A percentile compares a stretch with the other conserved stretches of the same genome.
Conservation (phyloP, 345 rosid genomes). For the Aurinia saxatilis region DNA sequence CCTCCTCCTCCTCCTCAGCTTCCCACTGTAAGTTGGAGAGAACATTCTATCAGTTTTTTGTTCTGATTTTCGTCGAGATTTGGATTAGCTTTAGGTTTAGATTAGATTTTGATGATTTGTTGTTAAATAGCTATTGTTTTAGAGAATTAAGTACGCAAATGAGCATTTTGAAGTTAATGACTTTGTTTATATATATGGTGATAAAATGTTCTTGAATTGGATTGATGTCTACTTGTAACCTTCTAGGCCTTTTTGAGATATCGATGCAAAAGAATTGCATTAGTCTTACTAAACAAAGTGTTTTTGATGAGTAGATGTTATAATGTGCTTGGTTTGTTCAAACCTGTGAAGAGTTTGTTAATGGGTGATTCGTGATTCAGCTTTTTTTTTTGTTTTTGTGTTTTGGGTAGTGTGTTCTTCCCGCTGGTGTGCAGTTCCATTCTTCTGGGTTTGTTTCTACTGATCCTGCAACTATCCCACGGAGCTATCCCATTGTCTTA, state of each 20-base stretch:
- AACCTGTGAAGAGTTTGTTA: not conserved
- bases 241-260: not conserved
- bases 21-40: slow-evolving; percentile 49
- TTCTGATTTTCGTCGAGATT: not conserved
- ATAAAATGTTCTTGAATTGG: not conserved
- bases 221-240: not conserved
- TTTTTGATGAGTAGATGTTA: not conserved
- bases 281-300: not conserved
- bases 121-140: not conserved
- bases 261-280: not conserved
- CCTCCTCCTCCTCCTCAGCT: slow-evolving; percentile 96
- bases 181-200: too few relatives aligned
- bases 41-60: not conserved
- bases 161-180: not conserved
- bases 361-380: too few relatives aligned
- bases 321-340: not conserved
- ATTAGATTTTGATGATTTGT: not conserved
- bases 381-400: not conserved
- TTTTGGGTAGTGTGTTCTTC: slow-evolving; percentile 71
- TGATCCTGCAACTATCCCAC: slow-evolving; percentile 57
- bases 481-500: slow-evolving; percentile 92
- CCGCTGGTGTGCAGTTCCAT: slow-evolving; percentile 79
- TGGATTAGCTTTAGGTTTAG: not conserved
- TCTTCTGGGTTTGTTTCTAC: slow-evolving; percentile 62
- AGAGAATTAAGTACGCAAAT: too few relatives aligned